These are phyloP conservation scores for Panicum virgatum DNA, from an alignment of 202 grass and related monocot species.

Conservation along the genomic window DNA sequence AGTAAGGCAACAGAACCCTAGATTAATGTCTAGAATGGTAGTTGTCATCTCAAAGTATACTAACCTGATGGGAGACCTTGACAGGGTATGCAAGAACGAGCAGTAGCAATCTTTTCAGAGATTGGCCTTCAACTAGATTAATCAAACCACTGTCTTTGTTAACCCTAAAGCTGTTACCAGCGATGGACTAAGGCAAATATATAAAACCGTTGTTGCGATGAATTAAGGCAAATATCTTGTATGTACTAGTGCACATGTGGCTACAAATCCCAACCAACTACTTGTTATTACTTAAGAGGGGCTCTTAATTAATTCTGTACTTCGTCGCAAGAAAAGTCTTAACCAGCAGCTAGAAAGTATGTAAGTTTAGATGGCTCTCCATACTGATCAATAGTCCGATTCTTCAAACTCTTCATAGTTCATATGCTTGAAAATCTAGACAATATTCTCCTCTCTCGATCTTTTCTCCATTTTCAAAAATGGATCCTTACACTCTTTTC, in stretches of 20 bases:
- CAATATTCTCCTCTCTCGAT: too few relatives aligned
- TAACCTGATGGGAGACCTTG: conserved; percentile 11
- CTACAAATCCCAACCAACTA: conserved; percentile 2
- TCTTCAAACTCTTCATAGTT: background rate
- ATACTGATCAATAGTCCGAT: background rate
- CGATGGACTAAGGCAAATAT: conserved; percentile 1
- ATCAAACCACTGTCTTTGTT: background rate
- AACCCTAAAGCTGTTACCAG: background rate
- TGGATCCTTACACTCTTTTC: background rate
- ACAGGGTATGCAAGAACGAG: conserved; percentile 21
- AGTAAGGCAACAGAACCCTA: conserved; percentile 12
- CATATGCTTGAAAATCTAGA: background rate
- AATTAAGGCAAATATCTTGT: conserved; percentile 1
- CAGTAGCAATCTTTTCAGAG: conserved; percentile 37
- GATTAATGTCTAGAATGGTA: background rate
- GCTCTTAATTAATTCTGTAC: background rate
- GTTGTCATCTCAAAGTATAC: conserved; percentile 14
- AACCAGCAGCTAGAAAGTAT: background rate
- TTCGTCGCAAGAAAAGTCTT: background rate
- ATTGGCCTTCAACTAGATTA: conserved; percentile 27
- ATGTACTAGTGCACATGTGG: too few relatives aligned
- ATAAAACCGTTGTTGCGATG: background rate
- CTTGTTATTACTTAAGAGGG: background rate
- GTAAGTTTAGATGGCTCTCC: background rate
- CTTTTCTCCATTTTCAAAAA: background rate